Percentiles rank a stretch among this genome's conserved stretches.
Conservation (phyloP, 106 monocot species). For the Triglochin maritima region DNA sequence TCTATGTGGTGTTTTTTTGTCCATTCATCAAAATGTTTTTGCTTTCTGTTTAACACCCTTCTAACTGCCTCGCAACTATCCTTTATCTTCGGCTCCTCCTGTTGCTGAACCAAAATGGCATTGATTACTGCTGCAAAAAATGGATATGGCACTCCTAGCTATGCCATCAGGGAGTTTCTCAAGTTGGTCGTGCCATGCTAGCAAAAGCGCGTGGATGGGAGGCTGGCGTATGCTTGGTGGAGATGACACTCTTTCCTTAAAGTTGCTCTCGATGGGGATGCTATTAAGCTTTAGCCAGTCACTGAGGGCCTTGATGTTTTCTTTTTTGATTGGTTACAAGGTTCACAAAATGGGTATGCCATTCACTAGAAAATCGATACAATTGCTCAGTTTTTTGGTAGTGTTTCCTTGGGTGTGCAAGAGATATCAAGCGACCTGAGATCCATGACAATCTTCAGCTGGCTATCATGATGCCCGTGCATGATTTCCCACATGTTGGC, state of each 20-base stretch:
- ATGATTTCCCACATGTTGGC: constrained; percentile 81
- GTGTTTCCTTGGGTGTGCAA: constrained; percentile 40
- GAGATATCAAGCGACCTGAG: constrained; percentile 39
- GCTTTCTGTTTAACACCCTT: constrained; percentile 34
- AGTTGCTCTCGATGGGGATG: constrained; percentile 62
- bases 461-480: constrained; percentile 42
- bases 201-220: constrained; percentile 46
- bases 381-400: constrained; percentile 43
- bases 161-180: constrained; percentile 51
- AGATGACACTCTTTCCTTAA: constrained; percentile 64
- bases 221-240: constrained; percentile 22
- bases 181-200: constrained; percentile 63
- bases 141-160: constrained; percentile 29
- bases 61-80: constrained; percentile 41
- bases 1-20: constrained; percentile 2
- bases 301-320: constrained; percentile 49
- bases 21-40: constrained; percentile 63
- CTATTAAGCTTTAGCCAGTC: constrained; percentile 66
- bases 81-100: constrained; percentile 58
- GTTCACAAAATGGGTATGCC: constrained; percentile 51
- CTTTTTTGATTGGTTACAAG: constrained; percentile 66
- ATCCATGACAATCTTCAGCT: constrained; percentile 29
- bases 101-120: constrained; percentile 39
- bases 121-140: constrained; percentile 59
- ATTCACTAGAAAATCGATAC: constrained; percentile 23